A percentile compares a stretch with the other conserved stretches of the same genome.
These are phyloP conservation scores for Eimeria sp. DNA, from an alignment of 169 alveolate genomes.

Conservation along the genomic window DNA sequence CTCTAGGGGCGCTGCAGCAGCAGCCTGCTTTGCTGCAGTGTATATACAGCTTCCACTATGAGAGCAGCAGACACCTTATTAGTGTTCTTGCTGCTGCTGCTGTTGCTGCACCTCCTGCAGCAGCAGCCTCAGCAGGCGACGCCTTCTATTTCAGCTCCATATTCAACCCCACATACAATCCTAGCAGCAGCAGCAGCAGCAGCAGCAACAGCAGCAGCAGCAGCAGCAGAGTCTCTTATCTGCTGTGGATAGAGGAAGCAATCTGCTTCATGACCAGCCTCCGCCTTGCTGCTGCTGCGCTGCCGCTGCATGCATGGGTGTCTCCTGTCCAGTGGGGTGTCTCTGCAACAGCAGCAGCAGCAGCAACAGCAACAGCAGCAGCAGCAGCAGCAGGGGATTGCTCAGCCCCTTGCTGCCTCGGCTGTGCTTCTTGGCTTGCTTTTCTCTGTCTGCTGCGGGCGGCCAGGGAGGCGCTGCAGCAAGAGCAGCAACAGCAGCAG, in stretches of 20 bases:
- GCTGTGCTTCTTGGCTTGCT: constrained; percentile 45
- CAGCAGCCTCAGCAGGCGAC: neutral
- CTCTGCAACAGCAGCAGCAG: too few relatives aligned
- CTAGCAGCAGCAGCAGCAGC: neutral
- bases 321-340: constrained; percentile 25
- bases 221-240: neutral
- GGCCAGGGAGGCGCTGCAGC: constrained; percentile 13
- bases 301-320: constrained; percentile 64
- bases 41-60: constrained; percentile 31
- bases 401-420: constrained; percentile 8
- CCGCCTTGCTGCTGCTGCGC: constrained; percentile 33
- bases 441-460: neutral
- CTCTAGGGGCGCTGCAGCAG: constrained; percentile 10
- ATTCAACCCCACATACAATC: neutral
- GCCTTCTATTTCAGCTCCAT: neutral
- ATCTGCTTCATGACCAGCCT: constrained; percentile 30
- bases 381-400: neutral
- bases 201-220: constrained; percentile 18
- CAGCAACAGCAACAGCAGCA: too few relatives aligned
- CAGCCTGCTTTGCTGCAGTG: constrained; percentile 32
- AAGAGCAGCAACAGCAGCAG: constrained; percentile 24
- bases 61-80: constrained; percentile 15
- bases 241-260: neutral
- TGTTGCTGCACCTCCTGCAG: neutral
- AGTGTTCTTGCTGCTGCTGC: neutral